Evolutionary conservation across 345 rosid species (phyloP), one percentile per base, ranked within the genome.

Genomic region (Populus euphratica): DNA sequence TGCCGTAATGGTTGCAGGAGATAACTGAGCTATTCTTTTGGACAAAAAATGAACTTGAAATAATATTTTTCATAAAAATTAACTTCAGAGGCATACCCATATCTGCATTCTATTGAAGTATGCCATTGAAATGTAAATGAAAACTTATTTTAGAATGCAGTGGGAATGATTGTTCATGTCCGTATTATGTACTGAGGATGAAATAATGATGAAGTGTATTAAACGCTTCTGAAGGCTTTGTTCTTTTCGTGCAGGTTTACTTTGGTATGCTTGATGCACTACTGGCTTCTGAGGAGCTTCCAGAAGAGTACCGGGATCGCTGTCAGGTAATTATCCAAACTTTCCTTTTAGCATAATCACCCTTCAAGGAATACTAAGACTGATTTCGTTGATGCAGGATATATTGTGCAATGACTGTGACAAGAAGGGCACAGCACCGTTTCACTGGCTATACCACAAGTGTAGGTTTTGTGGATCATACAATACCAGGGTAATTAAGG

Each of bases 401-500:
- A 85, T 93, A 70, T 80, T 91, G 25, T 91, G 98, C 83, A 93
- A 91, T 52, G 98, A 93, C 70, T 93, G 98, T 68, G 92, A 91
- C 77, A 80, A 80, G 78, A 93, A 90, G 81, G 90, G 96, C 54
- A 85, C 80, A 0, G 79, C 94, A 47, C 76, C 75, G 63, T 93
- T 93, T 88, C 98, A 93, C 70, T 93, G 98, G 98, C 82, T 93
- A 47, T 91, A 93, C 83, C 98, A 93, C 80, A 93, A 93, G 83
- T 93, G 98, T 29, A 81, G 87, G 33, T 67, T 35, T 21, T 93
- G 96, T n/a, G 88, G 96, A 69, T 93, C 98, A 6, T 93, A 91
- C 86, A 93, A 93, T 81, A 93, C 93, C n/a, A 88, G 96, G 25
- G 92, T 93, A 69, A 90, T 93, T 82, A 91, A 81, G 83, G 77